Evolutionary conservation across 345 rosid genomes (phyloP), one percentile per base, ranked within the genome.

Genomic region (Sisymbrium altissimum): DNA sequence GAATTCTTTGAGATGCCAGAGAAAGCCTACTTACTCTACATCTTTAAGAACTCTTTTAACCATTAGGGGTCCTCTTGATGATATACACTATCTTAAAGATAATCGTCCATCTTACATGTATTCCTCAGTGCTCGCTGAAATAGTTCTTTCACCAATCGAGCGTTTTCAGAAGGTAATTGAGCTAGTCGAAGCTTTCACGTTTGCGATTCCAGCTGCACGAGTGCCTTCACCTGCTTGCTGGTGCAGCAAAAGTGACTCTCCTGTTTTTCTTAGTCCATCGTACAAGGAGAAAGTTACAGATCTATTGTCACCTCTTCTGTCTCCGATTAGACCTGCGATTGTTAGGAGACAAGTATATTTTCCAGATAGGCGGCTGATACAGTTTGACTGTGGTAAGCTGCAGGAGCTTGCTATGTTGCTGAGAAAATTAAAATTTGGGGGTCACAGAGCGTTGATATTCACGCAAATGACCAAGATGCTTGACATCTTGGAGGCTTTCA

Each of bases 381-480:
- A 96, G 83, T 96, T 96, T 80, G 99, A 96, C 74, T 92, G 99
- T 81, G 99, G 99, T 75, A 96, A 96, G 85, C 77, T 96, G 85
- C 99, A 92, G 82, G 89, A 96, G 86, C 99, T 96, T 78, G 93
- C 96, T 19, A 73, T 84, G 79, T 76, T 96, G 71, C 88, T 96
- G 29, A 88, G 99, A 82, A 89, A 81, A 73, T 79, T 96, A 84
- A 96, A 96, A 80, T 88, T 89, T 66, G 97, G 81, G 75, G 99
- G 99, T 78, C 99, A 96, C 50, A 86, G 98, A 71, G 99, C 97
- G 21, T 81, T 96, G 75, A 92, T 96, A 80, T 96, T 96, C 83
- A 96, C 99, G 48, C 99, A 96, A 82, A 96, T 96, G 99, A 96
- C 99, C 64, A 96, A 90, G 84, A 96, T 96, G 99, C 99, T 96